Evolutionary conservation across 441 rosid genomes (phyloP).

Genomic region (Viola pubescens): DNA sequence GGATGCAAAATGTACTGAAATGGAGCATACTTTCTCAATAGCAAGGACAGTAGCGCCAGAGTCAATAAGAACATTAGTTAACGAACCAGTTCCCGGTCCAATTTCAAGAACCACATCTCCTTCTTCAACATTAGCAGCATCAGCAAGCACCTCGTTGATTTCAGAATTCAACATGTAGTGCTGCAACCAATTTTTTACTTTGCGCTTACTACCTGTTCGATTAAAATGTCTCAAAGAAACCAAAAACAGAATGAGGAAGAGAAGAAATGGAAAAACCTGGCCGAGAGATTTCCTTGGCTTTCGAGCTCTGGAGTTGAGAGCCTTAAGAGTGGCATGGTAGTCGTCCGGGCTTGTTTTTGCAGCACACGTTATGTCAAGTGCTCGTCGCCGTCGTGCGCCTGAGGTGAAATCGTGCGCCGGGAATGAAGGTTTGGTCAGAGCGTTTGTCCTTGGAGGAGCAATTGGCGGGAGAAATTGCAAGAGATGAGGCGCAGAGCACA

Average conservation of each 20-base stretch:
- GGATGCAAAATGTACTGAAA: neutral
- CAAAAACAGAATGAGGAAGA: neutral
- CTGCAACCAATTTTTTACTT: constrained; percentile 28
- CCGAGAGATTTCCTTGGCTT: constrained; percentile 81
- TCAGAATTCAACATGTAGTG: constrained; percentile 85
- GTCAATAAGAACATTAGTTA: constrained; percentile 61
- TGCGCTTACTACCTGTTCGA: constrained; percentile 25
- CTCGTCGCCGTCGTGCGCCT: constrained; percentile 12
- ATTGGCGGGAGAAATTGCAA: constrained; percentile 24
- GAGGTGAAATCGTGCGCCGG: constrained; percentile 13
- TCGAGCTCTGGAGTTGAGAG: constrained; percentile 77
- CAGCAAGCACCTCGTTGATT: constrained; percentile 53
- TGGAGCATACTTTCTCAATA: constrained; percentile 60
- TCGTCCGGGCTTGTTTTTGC: constrained; percentile 51
- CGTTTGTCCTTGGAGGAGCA: constrained; percentile 13
- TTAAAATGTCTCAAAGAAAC: constrained; percentile 17
- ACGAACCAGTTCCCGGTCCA: constrained; percentile 92
- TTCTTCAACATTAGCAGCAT: constrained; percentile 52
- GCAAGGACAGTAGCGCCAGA: constrained; percentile 71
- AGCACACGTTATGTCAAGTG: constrained; percentile 25
- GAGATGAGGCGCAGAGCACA: constrained; percentile 18
- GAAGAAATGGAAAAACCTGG: constrained; percentile 39
- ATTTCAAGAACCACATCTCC: constrained; percentile 84
- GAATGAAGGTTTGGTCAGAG: constrained; percentile 12
- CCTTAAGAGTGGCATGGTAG: constrained; percentile 68